Conservation (phyloP, 176 grass and related monocot species). For the Musa schizocarpa region DNA sequence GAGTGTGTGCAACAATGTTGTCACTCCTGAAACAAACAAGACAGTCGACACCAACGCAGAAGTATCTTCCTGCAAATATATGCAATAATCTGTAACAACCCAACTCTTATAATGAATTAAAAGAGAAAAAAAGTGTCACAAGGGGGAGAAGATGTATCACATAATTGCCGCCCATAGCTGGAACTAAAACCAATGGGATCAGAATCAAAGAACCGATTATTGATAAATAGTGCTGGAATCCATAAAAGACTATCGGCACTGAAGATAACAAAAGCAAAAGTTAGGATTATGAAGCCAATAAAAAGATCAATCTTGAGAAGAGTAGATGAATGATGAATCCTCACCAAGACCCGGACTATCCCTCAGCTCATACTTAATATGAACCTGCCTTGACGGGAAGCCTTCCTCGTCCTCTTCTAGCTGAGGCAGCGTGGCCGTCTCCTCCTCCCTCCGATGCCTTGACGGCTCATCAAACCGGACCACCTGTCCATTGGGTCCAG, state of each 20-base stretch:
- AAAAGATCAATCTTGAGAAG: background rate
- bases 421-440: constrained; percentile 34
- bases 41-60: constrained; percentile 84
- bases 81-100: too few species aligned
- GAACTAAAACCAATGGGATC: constrained; percentile 70
- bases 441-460: constrained; percentile 8
- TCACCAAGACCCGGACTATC: constrained; percentile 73
- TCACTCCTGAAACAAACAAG: constrained; percentile 63
- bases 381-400: constrained; percentile 30
- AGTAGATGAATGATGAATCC: background rate
- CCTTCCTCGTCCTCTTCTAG: constrained; percentile 47
- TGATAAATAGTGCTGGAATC: constrained; percentile 78
- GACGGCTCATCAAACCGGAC: constrained; percentile 8
- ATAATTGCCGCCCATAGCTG: constrained; percentile 73
- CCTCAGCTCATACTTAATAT: constrained; percentile 82
- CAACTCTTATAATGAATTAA: too few species aligned
- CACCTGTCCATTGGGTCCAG: constrained; percentile 38
- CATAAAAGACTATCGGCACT: constrained; percentile 64
- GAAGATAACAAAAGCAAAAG: constrained; percentile 16
- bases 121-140: background rate
- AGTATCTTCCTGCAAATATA: constrained; percentile 53
- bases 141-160: constrained; percentile 30
- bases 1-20: constrained; percentile 68
- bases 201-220: constrained; percentile 96
- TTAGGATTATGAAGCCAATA: too few species aligned